Percentiles rank a stretch among this genome's conserved stretches.
These are phyloP conservation scores for Physcomitrium patens DNA, from an alignment of 225 moss, liverwort and hornwort genomes.

Conservation along the genomic window DNA sequence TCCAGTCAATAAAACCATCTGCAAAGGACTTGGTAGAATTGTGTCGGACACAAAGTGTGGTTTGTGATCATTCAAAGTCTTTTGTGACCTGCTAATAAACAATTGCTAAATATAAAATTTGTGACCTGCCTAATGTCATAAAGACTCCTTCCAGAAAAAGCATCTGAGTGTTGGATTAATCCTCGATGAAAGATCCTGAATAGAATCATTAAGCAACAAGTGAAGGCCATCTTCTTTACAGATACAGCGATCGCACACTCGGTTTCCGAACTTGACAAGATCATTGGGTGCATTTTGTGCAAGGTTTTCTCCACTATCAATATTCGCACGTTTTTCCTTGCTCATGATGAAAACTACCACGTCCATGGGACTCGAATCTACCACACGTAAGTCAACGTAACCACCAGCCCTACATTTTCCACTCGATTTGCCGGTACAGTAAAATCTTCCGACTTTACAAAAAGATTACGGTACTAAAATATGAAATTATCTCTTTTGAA, in stretches of 20 bases:
- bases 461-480: no score
- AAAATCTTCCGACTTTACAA: conserved; percentile 27
- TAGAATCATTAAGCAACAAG: background rate
- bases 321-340: conserved; percentile 29
- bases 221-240: conserved; percentile 13
- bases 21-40: no score
- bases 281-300: background rate
- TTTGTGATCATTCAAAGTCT: no score
- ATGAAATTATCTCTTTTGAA: no score
- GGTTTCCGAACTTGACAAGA: conserved; percentile 6
- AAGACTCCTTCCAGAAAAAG: background rate
- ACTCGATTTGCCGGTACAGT: conserved; percentile 6
- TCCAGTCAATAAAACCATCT: no score
- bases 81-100: no score
- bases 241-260: background rate
- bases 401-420: conserved; percentile 12
- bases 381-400: conserved; percentile 13
- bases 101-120: no score
- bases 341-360: conserved; percentile 16
- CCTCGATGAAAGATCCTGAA: conserved; percentile 7
- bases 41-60: no score
- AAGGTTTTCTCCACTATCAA: conserved; percentile 13
- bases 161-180: background rate
- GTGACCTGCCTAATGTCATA: conserved; percentile 24
- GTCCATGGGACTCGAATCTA: conserved; percentile 25